Conservation (phyloP, 2,329 filamentous ascomycete species). For the Fusarium nelsonii region DNA sequence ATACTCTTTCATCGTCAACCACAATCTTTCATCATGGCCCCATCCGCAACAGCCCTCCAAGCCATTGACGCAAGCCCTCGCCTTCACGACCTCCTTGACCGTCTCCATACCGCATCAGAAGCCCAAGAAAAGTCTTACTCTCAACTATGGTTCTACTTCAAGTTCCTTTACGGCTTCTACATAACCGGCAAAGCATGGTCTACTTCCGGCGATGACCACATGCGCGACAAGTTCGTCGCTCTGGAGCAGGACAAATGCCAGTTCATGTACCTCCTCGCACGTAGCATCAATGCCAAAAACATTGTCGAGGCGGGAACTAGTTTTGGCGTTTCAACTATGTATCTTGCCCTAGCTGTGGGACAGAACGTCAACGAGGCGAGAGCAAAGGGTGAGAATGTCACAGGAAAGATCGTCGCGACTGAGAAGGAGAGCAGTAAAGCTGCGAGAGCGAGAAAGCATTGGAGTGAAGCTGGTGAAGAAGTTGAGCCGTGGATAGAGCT, state of each 20-base stretch:
- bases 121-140: slow-evolving; percentile 46
- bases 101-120: slow-evolving; percentile 47
- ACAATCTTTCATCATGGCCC: slow-evolving; percentile 25
- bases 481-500: slow-evolving; percentile 67
- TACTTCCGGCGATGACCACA: slow-evolving; percentile 52
- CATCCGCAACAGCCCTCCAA: slow-evolving; percentile 38
- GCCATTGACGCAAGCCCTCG: slow-evolving; percentile 44
- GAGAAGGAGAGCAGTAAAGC: slow-evolving; percentile 71
- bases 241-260: slow-evolving; percentile 70
- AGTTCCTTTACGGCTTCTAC: slow-evolving; percentile 40
- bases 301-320: slow-evolving; percentile 73
- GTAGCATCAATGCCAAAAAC: slow-evolving; percentile 61
- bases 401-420: slow-evolving; percentile 65
- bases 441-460: slow-evolving; percentile 63
- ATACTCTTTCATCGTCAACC: neutral
- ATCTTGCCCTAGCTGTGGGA: slow-evolving; percentile 69
- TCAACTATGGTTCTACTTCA: slow-evolving; percentile 47
- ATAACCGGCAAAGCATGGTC: slow-evolving; percentile 44
- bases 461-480: slow-evolving; percentile 64
- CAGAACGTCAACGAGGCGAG: slow-evolving; percentile 56
- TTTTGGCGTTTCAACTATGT: slow-evolving; percentile 73
- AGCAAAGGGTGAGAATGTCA: slow-evolving; percentile 35
- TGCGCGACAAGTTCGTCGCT: slow-evolving; percentile 70
- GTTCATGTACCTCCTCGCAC: slow-evolving; percentile 67
- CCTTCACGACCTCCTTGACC: slow-evolving; percentile 45